Evolutionary conservation across 2,329 filamentous ascomycete species (phyloP).

Genomic region (Ophiostoma novo-ulmi): DNA sequence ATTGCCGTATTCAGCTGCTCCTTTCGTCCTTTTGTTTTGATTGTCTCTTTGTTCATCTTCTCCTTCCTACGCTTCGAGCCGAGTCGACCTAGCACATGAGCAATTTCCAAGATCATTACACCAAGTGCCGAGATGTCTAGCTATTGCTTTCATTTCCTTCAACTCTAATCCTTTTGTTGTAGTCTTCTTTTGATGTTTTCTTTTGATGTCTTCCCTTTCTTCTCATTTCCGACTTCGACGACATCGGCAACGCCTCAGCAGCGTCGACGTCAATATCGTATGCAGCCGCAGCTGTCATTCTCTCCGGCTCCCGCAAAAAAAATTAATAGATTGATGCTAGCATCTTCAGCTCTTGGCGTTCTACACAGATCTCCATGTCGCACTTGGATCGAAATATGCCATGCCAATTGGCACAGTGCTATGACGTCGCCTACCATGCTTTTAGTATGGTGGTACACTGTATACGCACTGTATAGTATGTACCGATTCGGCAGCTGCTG

Average conservation of each 20-base stretch:
- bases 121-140: too few species aligned
- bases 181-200: background rate
- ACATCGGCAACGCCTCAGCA: background rate
- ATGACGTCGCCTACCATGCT: background rate
- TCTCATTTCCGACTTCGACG: background rate
- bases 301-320: background rate
- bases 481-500: conserved; percentile 7
- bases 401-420: conserved; percentile 10
- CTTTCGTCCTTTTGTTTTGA: background rate
- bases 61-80: too few species aligned
- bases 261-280: background rate
- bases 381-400: background rate
- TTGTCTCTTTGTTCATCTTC: too few species aligned
- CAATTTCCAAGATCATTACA: too few species aligned
- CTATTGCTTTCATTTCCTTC: background rate
- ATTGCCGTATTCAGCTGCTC: background rate
- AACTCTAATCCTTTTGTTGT: background rate
- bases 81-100: too few species aligned
- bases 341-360: background rate
- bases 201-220: background rate
- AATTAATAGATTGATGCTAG: background rate
- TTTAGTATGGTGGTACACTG: background rate
- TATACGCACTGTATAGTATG: background rate
- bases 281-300: background rate
- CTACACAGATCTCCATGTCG: conserved; percentile 3